phyloP scores from a whole-genome alignment of 179 eudicot species.

The Silene coronaria region DNA sequence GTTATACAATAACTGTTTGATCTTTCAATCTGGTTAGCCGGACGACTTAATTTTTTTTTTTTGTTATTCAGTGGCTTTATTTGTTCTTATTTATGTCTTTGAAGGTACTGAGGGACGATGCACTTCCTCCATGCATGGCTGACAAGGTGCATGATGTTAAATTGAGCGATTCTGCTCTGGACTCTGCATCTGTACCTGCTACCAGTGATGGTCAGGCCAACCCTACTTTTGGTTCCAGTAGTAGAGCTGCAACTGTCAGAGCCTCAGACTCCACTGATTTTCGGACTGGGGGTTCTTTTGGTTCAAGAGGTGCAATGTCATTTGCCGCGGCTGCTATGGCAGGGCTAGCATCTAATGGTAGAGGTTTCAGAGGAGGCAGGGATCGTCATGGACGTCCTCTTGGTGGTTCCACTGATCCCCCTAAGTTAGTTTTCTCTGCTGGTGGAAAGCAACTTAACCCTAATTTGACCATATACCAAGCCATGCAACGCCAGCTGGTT shows the following conservation, averaged over 20 bases:
- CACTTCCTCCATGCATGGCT: constrained; percentile 61
- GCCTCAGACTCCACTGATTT: constrained; percentile 57
- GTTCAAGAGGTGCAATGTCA: constrained; percentile 96
- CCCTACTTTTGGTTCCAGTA: constrained; percentile 65
- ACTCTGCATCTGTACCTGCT: constrained; percentile 42
- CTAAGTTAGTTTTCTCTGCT: constrained; percentile 68
- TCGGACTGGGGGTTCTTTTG: constrained; percentile 56
- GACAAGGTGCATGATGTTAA: constrained; percentile 88
- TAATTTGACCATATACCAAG: constrained; percentile 90
- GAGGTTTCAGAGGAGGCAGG: constrained; percentile 73
- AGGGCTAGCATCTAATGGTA: constrained; percentile 81
- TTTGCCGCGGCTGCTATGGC: constrained; percentile 99
- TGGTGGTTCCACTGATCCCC: constrained; percentile 54
- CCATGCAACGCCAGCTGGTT: constrained; percentile 83
- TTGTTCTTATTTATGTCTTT: background rate
- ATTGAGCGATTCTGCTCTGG: constrained; percentile 63
- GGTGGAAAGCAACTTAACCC: constrained; percentile 87
- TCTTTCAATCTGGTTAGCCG: background rate
- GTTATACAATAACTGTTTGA: background rate
- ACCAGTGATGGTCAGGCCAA: constrained; percentile 56
- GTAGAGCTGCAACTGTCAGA: constrained; percentile 50
- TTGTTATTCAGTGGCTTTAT: constrained; percentile 11
- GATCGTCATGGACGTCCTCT: constrained; percentile 71
- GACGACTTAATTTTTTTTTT: background rate
- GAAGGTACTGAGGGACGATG: constrained; percentile 66